These are phyloP conservation scores for Globisporangium okanoganense DNA, from an alignment of 352 stramenopile genomes.

Conservation along the genomic window DNA sequence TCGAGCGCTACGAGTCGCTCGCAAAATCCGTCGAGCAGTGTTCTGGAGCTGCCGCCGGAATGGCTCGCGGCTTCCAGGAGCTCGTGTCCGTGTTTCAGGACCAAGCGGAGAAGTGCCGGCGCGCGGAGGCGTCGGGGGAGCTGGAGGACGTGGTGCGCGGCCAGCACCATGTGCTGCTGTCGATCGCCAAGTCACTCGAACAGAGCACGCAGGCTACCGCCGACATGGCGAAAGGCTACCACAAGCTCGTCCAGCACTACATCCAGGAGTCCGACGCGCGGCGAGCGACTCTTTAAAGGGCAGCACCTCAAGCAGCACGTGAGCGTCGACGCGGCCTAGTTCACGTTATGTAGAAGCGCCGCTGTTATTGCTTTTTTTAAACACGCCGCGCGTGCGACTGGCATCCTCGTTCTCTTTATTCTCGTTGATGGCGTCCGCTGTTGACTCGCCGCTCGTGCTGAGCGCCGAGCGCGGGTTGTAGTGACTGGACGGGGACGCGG, in stretches of 20 bases:
- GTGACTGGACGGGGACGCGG: no score
- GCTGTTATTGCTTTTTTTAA: no score
- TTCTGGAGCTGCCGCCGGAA: slow-evolving; percentile 35
- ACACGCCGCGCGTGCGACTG: no score
- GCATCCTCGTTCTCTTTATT: no score
- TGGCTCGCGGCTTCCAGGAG: slow-evolving; percentile 42
- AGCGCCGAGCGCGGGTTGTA: no score
- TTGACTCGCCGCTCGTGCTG: no score
- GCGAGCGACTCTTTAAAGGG: neutral
- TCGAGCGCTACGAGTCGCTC: slow-evolving; percentile 17
- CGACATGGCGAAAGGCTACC: slow-evolving; percentile 39
- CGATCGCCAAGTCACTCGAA: slow-evolving; percentile 36
- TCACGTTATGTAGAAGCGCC: no score
- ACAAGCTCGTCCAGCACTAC: slow-evolving; percentile 31
- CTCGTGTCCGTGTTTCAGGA: slow-evolving; percentile 32
- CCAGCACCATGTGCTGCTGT: slow-evolving; percentile 29
- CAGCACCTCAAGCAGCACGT: no score
- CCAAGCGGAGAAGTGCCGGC: slow-evolving; percentile 21
- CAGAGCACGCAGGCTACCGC: slow-evolving; percentile 40
- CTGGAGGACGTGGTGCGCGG: slow-evolving; percentile 9
- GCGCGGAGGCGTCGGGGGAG: slow-evolving; percentile 16
- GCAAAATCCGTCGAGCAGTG: slow-evolving; percentile 48
- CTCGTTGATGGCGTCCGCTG: no score
- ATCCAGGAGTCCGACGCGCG: slow-evolving; percentile 19
- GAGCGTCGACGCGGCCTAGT: no score